These are phyloP conservation scores for Lanmaoa rubissima DNA, from an alignment of 768 basidiomycete genomes.

Conservation along the genomic window DNA sequence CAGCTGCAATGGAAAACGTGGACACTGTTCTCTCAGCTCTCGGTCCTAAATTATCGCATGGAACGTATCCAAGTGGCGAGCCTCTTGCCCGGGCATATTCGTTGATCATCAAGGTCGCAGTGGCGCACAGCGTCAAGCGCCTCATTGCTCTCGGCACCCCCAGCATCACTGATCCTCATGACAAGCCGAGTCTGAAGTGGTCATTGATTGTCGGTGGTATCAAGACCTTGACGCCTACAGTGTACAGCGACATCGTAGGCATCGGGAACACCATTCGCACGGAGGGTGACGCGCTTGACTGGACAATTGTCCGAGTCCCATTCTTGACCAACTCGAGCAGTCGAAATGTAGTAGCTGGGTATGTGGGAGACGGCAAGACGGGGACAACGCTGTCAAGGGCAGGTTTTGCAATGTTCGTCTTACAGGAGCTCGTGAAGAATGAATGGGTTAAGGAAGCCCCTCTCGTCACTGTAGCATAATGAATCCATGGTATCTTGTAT, in stretches of 20 bases:
- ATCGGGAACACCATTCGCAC: slow-evolving; percentile 55
- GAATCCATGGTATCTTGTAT: neutral
- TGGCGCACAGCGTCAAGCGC: slow-evolving; percentile 48
- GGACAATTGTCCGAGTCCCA: slow-evolving; percentile 72
- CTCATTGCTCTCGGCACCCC: slow-evolving; percentile 67
- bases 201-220: slow-evolving; percentile 38
- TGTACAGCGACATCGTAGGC: slow-evolving; percentile 69
- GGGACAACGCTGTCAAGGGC: slow-evolving; percentile 49
- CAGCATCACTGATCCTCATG: slow-evolving; percentile 59
- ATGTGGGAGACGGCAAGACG: slow-evolving; percentile 62
- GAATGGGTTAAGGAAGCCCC: slow-evolving; percentile 55
- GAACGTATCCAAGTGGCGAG: slow-evolving; percentile 42
- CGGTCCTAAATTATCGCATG: slow-evolving; percentile 47
- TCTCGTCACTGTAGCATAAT: slow-evolving; percentile 23
- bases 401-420: slow-evolving; percentile 59
- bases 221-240: slow-evolving; percentile 44
- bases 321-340: slow-evolving; percentile 50
- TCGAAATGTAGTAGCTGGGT: slow-evolving; percentile 54
- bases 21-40: slow-evolving; percentile 67
- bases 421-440: slow-evolving; percentile 53
- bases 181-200: slow-evolving; percentile 48
- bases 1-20: slow-evolving; percentile 52
- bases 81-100: slow-evolving; percentile 64
- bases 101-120: slow-evolving; percentile 56
- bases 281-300: slow-evolving; percentile 51